Evolutionary conservation across 2,329 filamentous ascomycete genomes (phyloP).

Genomic region (Diaporthe sp.): DNA sequence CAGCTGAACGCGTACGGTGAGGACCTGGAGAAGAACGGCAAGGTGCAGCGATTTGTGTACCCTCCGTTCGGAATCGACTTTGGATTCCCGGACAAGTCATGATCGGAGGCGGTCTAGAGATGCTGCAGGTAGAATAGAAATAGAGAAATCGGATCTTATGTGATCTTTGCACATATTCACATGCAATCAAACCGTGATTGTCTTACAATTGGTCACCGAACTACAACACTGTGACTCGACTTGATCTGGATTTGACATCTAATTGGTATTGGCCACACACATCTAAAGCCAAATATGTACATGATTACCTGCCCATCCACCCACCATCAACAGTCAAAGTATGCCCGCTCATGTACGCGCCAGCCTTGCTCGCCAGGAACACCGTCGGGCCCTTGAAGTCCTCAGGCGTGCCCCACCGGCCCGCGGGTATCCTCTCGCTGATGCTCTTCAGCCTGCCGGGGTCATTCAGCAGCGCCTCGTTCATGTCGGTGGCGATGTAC

Average conservation of each 20-base stretch:
- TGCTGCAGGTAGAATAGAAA: neutral
- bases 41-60: constrained; percentile 75
- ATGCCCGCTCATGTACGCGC: constrained; percentile 86
- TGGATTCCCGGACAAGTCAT: constrained; percentile 78
- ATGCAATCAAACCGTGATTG: neutral
- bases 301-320: constrained; percentile 85
- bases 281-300: neutral
- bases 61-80: constrained; percentile 78
- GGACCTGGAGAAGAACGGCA: constrained; percentile 62
- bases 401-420: constrained; percentile 85
- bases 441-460: constrained; percentile 79
- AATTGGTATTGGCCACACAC: neutral
- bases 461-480: constrained; percentile 83
- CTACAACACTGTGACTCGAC: neutral
- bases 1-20: constrained; percentile 68
- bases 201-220: no score
- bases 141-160: neutral
- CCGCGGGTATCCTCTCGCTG: constrained; percentile 84
- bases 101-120: neutral
- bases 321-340: constrained; percentile 88
- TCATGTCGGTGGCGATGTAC: constrained; percentile 97
- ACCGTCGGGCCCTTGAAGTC: constrained; percentile 90
- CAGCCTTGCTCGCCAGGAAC: constrained; percentile 82
- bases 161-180: neutral
- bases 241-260: neutral